Conservation (phyloP, 1,284 basidiomycete genomes). For the Trichosporon ovoides region DNA sequence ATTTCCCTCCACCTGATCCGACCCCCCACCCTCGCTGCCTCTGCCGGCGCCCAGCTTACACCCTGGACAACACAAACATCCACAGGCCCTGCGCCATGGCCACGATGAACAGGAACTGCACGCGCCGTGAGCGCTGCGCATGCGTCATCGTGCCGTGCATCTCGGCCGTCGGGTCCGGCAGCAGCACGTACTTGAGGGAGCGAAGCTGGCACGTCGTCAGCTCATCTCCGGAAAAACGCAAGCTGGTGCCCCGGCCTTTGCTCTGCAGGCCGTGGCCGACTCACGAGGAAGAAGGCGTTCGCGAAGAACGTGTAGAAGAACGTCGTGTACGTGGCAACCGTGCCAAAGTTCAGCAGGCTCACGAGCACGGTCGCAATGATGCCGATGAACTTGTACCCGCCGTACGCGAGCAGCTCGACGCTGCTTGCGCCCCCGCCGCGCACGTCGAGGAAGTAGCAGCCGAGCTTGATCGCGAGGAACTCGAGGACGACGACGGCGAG, state of each 20-base stretch:
- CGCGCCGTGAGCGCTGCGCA: constrained; percentile 70
- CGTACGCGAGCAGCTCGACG: constrained; percentile 62
- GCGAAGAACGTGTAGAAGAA: constrained; percentile 82
- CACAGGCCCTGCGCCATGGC: constrained; percentile 71
- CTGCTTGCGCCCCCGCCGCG: constrained; percentile 63
- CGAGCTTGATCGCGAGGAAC: constrained; percentile 79
- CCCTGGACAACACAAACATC: constrained; percentile 68
- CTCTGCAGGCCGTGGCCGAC: constrained; percentile 36
- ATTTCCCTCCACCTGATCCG: no score
- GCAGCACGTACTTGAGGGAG: constrained; percentile 81
- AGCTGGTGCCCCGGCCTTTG: background rate
- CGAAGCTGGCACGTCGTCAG: constrained; percentile 59
- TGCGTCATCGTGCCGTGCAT: constrained; percentile 64
- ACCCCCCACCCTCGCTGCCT: no score
- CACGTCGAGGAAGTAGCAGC: constrained; percentile 85
- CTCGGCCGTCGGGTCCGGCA: constrained; percentile 61
- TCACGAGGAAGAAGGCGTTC: constrained; percentile 88
- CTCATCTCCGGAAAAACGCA: background rate
- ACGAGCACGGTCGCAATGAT: constrained; percentile 47
- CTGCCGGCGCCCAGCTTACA: constrained; percentile 39
- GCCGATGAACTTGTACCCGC: constrained; percentile 94
- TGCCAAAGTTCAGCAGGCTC: constrained; percentile 52
- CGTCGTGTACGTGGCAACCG: constrained; percentile 62
- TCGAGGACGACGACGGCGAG: constrained; percentile 75
- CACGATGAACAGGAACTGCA: constrained; percentile 73